Percentiles rank a stretch among this genome's conserved stretches.
phyloP scores from a whole-genome alignment of 352 stramenopile species.

The Nothophytophthora sp. region DNA sequence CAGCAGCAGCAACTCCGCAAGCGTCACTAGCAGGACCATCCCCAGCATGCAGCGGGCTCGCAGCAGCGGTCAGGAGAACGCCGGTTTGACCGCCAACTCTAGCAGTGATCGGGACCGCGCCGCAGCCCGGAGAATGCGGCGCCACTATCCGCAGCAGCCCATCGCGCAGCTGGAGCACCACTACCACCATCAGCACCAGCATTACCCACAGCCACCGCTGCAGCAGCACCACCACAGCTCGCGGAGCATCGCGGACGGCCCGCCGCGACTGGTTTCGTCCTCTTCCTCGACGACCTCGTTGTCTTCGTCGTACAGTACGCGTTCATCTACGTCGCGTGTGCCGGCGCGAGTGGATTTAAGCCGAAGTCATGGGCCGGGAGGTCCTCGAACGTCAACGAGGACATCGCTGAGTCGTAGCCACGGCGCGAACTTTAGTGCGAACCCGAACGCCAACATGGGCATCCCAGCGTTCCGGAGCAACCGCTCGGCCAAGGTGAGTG shows the following conservation, averaged over 20 bases:
- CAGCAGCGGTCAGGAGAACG: slow-evolving; percentile 20
- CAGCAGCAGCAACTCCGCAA: background rate
- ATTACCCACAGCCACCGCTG: background rate
- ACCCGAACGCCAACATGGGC: slow-evolving; percentile 2
- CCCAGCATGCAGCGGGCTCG: slow-evolving; percentile 19
- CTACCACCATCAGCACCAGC: slow-evolving; percentile 29
- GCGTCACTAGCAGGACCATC: slow-evolving; percentile 14
- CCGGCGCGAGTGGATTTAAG: slow-evolving; percentile 23
- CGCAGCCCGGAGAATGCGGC: slow-evolving; percentile 22
- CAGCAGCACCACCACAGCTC: slow-evolving; percentile 11
- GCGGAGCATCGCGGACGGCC: slow-evolving; percentile 10
- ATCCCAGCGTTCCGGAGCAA: slow-evolving; percentile 57
- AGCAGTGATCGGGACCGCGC: slow-evolving; percentile 11
- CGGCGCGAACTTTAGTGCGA: background rate
- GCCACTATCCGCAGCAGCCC: slow-evolving; percentile 28
- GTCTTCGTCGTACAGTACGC: slow-evolving; percentile 1
- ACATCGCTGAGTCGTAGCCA: slow-evolving; percentile 15
- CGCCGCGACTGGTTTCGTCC: slow-evolving; percentile 15
- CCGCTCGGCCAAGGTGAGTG: slow-evolving; percentile 28
- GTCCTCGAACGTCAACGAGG: background rate
- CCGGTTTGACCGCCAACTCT: slow-evolving; percentile 5
- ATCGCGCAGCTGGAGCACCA: slow-evolving; percentile 37
- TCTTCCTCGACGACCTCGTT: slow-evolving; percentile 3
- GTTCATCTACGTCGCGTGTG: slow-evolving; percentile 17
- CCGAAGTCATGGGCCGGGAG: slow-evolving; percentile 7